phyloP scores from a whole-genome alignment of 2,329 filamentous ascomycete species.

The Fusarium heterosporum region DNA sequence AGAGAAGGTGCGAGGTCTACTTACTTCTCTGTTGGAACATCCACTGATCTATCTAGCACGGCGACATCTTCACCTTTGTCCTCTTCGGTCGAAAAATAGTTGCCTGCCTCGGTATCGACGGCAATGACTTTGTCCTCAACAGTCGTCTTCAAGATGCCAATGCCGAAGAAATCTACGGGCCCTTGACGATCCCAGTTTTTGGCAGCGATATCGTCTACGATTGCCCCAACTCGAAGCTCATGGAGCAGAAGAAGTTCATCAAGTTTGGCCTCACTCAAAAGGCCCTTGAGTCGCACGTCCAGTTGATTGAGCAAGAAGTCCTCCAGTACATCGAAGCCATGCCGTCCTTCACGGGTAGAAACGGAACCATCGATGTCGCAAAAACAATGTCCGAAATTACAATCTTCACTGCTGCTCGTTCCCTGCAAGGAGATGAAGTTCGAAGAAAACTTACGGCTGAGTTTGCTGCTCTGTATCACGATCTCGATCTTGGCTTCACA shows the following conservation, averaged over 20 bases:
- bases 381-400: slow-evolving; percentile 80
- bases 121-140: slow-evolving; percentile 69
- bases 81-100: slow-evolving; percentile 64
- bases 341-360: slow-evolving; percentile 67
- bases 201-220: slow-evolving; percentile 85
- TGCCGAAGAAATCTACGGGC: slow-evolving; percentile 66
- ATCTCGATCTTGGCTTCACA: slow-evolving; percentile 79
- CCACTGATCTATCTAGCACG: slow-evolving; percentile 53
- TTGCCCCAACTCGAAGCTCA: slow-evolving; percentile 84
- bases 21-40: rapidly evolving
- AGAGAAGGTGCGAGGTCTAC: slow-evolving; percentile 66
- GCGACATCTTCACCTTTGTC: slow-evolving; percentile 66
- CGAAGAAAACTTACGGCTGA: slow-evolving; percentile 76
- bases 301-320: slow-evolving; percentile 77
- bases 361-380: slow-evolving; percentile 72
- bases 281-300: slow-evolving; percentile 74
- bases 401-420: slow-evolving; percentile 82
- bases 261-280: slow-evolving; percentile 76
- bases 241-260: slow-evolving; percentile 91
- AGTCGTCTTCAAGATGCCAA: slow-evolving; percentile 65
- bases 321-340: slow-evolving; percentile 70
- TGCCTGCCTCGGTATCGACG: slow-evolving; percentile 61
- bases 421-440: slow-evolving; percentile 81
- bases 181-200: slow-evolving; percentile 69
- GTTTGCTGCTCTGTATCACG: slow-evolving; percentile 81